Conservation (phyloP, 2,329 filamentous ascomycete genomes). For the Scleromitrula shiraiana region DNA sequence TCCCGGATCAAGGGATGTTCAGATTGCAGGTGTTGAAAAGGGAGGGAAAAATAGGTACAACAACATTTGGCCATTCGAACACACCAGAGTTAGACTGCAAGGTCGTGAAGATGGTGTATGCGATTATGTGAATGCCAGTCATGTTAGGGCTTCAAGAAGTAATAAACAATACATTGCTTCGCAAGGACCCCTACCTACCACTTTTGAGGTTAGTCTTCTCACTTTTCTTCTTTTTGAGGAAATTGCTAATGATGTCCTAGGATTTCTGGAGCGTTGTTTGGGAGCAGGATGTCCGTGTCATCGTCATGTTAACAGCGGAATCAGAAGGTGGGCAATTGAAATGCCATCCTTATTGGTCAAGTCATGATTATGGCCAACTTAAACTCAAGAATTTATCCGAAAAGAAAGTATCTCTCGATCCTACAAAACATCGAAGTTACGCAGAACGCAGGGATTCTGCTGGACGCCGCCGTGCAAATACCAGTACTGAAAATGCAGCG, state of each 20-base stretch:
- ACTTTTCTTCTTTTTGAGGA: slow-evolving; percentile 3
- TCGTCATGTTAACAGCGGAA: slow-evolving; percentile 95
- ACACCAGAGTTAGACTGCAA: slow-evolving; percentile 75
- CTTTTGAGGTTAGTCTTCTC: slow-evolving; percentile 63
- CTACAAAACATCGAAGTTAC: slow-evolving; percentile 39
- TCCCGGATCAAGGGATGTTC: slow-evolving; percentile 38
- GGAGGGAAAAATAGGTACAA: slow-evolving; percentile 96
- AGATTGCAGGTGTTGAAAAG: slow-evolving; percentile 88
- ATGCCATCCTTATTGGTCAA: slow-evolving; percentile 89
- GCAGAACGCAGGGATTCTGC: slow-evolving; percentile 30
- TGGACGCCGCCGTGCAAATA: slow-evolving; percentile 47
- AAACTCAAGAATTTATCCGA: slow-evolving; percentile 72
- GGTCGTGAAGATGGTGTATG: slow-evolving; percentile 60
- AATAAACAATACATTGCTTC: slow-evolving; percentile 94
- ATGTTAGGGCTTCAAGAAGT: slow-evolving; percentile 70
- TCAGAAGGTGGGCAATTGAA: slow-evolving; percentile 89
- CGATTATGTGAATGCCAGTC: slow-evolving; percentile 94
- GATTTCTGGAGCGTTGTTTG: slow-evolving; percentile 98
- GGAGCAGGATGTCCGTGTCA: slow-evolving; percentile 91
- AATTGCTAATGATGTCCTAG: slow-evolving; percentile 35
- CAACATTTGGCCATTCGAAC: slow-evolving; percentile 94
- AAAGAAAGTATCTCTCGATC: slow-evolving; percentile 69
- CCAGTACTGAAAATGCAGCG: slow-evolving; percentile 37
- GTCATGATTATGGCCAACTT: slow-evolving; percentile 68
- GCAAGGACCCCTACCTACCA: slow-evolving; percentile 86